A percentile compares a stretch with the other conserved stretches of the same genome.
These are phyloP conservation scores for Alternaria incomplexa DNA, from an alignment of 2,329 filamentous ascomycete genomes.

Conservation along the genomic window DNA sequence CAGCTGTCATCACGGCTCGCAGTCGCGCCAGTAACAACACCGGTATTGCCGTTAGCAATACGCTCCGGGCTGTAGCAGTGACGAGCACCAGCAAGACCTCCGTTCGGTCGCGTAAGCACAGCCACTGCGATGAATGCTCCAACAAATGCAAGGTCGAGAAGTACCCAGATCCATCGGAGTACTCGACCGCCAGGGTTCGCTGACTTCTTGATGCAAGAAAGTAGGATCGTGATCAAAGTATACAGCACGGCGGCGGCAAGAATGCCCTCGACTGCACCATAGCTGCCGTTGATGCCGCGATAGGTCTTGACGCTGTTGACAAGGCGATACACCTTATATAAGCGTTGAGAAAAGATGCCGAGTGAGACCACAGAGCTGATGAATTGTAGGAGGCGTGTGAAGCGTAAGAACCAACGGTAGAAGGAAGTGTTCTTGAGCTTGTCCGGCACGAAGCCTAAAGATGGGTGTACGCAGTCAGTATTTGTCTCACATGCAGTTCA, in stretches of 20 bases:
- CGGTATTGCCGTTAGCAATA: slow-evolving; percentile 5
- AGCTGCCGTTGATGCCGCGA: slow-evolving; percentile 38
- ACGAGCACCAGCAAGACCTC: slow-evolving; percentile 42
- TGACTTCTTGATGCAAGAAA: slow-evolving; percentile 44
- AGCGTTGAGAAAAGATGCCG: slow-evolving; percentile 51
- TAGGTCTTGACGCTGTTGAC: slow-evolving; percentile 39
- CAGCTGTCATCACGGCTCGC: slow-evolving; percentile 39
- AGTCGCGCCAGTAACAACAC: slow-evolving; percentile 19
- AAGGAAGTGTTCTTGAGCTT: slow-evolving; percentile 25
- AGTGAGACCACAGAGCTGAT: slow-evolving; percentile 53
- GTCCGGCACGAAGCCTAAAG: slow-evolving; percentile 27
- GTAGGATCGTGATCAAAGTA: slow-evolving; percentile 47
- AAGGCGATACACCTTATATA: slow-evolving; percentile 51
- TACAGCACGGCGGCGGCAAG: slow-evolving; percentile 54
- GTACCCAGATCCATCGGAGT: slow-evolving; percentile 50
- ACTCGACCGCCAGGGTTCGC: slow-evolving; percentile 35
- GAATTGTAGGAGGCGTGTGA: slow-evolving; percentile 54
- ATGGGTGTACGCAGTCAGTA: background rate
- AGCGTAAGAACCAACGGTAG: slow-evolving; percentile 42
- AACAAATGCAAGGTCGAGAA: slow-evolving; percentile 46
- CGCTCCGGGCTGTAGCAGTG: slow-evolving; percentile 35
- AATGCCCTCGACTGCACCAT: slow-evolving; percentile 54
- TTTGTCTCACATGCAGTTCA: background rate
- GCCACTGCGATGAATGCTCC: slow-evolving; percentile 54
- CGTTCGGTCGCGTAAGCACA: slow-evolving; percentile 48